Percentiles rank a stretch among this genome's conserved stretches.
phyloP scores from a whole-genome alignment of 108 stramenopile genomes.

The Cyclotella baltica region DNA sequence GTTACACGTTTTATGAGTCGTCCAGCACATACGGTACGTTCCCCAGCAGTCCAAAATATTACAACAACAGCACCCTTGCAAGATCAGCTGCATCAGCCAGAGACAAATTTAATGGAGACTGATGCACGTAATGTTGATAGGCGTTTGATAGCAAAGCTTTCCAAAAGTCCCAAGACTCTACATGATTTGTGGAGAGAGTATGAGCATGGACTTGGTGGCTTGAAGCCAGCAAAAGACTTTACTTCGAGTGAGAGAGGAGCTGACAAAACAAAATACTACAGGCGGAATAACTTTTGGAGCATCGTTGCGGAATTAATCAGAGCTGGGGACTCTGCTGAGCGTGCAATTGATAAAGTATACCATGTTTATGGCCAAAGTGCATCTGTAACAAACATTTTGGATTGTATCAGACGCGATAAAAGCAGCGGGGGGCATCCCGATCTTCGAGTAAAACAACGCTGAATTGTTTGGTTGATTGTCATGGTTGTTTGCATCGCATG shows the following conservation, averaged over 20 bases:
- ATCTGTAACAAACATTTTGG: neutral
- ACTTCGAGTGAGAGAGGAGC: conserved; percentile 39
- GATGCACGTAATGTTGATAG: neutral
- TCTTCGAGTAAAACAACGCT: neutral
- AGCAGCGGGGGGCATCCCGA: conserved; percentile 1
- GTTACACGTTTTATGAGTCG: neutral
- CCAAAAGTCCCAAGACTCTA: conserved; percentile 25
- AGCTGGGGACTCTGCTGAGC: neutral
- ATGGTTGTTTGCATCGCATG: neutral
- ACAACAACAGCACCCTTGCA: no score
- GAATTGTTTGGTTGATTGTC: neutral
- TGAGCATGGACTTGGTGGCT: conserved; percentile 37
- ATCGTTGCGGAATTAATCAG: neutral
- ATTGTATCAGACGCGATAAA: neutral
- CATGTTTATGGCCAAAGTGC: neutral
- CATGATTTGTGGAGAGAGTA: conserved; percentile 53
- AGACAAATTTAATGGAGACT: neutral
- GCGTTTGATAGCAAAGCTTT: neutral
- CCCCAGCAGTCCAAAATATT: neutral
- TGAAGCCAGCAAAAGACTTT: conserved; percentile 45
- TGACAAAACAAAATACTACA: conserved; percentile 30
- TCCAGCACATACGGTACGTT: neutral
- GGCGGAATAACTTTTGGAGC: conserved; percentile 17
- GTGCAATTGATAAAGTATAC: neutral
- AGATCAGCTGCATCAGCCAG: conserved; percentile 1